These are phyloP conservation scores for Eucalyptus marginata DNA, from an alignment of 345 rosid genomes.

Conservation along the genomic window DNA sequence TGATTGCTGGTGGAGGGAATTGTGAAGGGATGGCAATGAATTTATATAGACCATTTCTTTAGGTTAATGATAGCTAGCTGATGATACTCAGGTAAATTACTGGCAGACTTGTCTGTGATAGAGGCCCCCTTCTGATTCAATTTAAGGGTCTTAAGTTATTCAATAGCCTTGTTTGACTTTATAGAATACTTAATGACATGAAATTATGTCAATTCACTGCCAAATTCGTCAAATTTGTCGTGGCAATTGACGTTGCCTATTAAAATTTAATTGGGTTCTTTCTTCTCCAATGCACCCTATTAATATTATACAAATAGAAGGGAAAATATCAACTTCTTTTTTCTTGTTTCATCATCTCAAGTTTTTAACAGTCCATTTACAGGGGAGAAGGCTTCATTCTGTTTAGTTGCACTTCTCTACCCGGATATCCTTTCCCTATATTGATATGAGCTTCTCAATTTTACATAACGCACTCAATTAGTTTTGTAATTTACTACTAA, in stretches of 20 bases:
- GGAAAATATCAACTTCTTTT: not conserved
- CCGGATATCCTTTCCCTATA: not conserved
- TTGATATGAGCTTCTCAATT: not conserved
- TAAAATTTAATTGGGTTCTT: not conserved
- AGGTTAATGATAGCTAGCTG: not conserved
- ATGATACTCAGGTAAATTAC: not conserved
- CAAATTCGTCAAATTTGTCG: not conserved
- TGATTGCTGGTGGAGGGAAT: not conserved
- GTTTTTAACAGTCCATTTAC: not conserved
- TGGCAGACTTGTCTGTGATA: not conserved
- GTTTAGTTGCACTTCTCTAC: not conserved
- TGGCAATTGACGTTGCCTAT: not conserved
- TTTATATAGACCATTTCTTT: not conserved
- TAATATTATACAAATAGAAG: not conserved
- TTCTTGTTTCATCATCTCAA: not conserved
- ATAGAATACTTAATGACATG: not conserved
- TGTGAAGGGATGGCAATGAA: not conserved
- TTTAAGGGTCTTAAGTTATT: not conserved
- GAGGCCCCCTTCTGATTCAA: not conserved
- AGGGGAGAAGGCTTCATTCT: not conserved
- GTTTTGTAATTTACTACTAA: not conserved
- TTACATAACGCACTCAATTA: not conserved
- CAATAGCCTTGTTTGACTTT: not conserved
- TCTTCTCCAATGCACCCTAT: not conserved
- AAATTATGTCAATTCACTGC: not conserved